These are phyloP conservation scores for Diospyros lotus DNA, from an alignment of 148 eudicot genomes.

Conservation along the genomic window DNA sequence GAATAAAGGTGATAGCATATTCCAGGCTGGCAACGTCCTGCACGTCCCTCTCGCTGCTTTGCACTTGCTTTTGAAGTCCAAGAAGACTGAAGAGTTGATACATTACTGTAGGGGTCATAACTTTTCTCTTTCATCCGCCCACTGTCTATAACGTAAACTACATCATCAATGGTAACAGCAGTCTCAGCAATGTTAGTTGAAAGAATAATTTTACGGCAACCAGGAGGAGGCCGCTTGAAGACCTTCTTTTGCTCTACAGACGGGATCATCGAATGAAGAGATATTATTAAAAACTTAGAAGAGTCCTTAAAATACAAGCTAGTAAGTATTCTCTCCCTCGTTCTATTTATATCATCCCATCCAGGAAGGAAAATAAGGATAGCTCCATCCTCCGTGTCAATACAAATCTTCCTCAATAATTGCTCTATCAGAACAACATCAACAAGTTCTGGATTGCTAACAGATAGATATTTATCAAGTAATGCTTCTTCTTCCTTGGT, in stretches of 20 bases:
- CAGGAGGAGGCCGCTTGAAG: conserved; percentile 58
- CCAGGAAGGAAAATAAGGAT: conserved; percentile 92
- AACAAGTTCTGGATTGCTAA: conserved; percentile 53
- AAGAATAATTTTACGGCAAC: conserved; percentile 89
- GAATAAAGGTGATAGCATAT: conserved; percentile 91
- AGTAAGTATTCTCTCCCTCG: conserved; percentile 39
- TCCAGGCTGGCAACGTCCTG: conserved; percentile 97
- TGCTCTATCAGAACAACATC: conserved; percentile 68
- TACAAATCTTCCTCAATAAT: conserved; percentile 71
- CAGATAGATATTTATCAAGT: conserved; percentile 58
- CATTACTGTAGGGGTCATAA: conserved; percentile 88
- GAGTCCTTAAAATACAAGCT: conserved; percentile 52
- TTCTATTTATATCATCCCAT: conserved; percentile 87
- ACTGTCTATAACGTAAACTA: conserved; percentile 87
- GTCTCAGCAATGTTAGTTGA: conserved; percentile 97
- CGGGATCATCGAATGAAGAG: conserved; percentile 93
- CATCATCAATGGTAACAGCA: conserved; percentile 87
- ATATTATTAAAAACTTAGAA: conserved; percentile 54
- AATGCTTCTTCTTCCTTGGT: conserved; percentile 47
- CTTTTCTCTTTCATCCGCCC: conserved; percentile 95
- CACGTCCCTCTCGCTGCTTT: conserved; percentile 99
- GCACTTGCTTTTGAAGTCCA: conserved; percentile 97
- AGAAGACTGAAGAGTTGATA: conserved; percentile 83
- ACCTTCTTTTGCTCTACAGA: conserved; percentile 78
- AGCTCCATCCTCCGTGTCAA: conserved; percentile 72